Evolutionary conservation across 495 filamentous ascomycete genomes (phyloP), one percentile per base, ranked within the genome.

Genomic region (Podospora anserina): DNA sequence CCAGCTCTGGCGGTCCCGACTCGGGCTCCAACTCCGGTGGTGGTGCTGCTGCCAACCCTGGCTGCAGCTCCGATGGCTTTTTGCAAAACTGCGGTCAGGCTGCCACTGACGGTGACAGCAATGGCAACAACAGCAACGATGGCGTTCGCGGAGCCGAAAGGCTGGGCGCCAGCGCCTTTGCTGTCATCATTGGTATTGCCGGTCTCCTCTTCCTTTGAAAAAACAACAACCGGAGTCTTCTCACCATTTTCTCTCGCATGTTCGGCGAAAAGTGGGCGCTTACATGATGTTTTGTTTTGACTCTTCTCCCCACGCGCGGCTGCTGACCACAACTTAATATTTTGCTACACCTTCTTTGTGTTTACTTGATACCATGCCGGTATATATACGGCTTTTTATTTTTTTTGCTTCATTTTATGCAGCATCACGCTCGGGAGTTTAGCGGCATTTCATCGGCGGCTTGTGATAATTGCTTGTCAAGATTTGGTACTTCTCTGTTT

Each of bases 121-220:
- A 61, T 70, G 53, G 70, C 63, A 58, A 66, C 30, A 70, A 61
- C 69, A 57, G 66, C 53, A 82, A 74, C 65, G 61, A 77, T 20
- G 79, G 76, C 19, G 73, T 59, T n/a, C 63, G 76, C 0, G 74
- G 76, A 6, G 78, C 75, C 65, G 82, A 84, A 39, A 73, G 76
- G 60, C 63, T 83, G 23, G 80, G 81, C 15, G 79, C 79, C 5
- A 85, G 82, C 61, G 74, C 82, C 6, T 81, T 86, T 66, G 83
- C 83, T n/a, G 83, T 79, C 39, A 74, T 85, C 3, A 67, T 85
- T 18, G 83, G 81, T 13, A 74, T 85, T 34, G 81, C 76, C 16
- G 82, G 73, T 9, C 78, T 83, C 75, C 73, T 85, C 27, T 74
- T 79, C 68, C 67, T 84, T 53, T 85, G 72, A 68, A 58, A 26